These are phyloP conservation scores for Trifolium subterraneum DNA, from an alignment of 306 rosid species.

Conservation along the genomic window DNA sequence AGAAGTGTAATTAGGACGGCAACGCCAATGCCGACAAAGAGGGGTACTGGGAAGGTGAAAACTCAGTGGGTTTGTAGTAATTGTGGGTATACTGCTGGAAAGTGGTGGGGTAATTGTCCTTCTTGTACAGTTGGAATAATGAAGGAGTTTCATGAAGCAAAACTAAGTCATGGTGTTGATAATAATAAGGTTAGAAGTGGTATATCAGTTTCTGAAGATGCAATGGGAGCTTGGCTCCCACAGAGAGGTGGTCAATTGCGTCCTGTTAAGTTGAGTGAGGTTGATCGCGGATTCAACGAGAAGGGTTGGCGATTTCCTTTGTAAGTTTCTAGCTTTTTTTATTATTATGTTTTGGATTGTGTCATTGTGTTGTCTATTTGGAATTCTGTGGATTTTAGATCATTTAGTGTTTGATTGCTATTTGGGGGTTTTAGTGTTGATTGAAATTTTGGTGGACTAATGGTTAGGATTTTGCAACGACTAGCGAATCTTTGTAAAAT, in stretches of 20 bases:
- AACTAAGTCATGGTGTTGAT: conserved; percentile 12
- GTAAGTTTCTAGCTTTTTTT: conserved; percentile 53
- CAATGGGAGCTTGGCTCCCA: conserved; percentile 67
- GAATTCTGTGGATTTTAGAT: conserved; percentile 7
- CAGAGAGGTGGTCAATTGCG: conserved; percentile 45
- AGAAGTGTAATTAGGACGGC: conserved; percentile 2
- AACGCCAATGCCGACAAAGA: conserved; percentile 27
- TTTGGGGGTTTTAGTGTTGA: neutral
- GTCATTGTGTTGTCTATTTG: neutral
- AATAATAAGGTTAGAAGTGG: conserved; percentile 43
- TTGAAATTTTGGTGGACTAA: conserved; percentile 10
- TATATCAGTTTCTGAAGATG: conserved; percentile 55
- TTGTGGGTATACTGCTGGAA: conserved; percentile 68
- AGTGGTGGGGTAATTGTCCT: conserved; percentile 87
- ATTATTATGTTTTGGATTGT: neutral
- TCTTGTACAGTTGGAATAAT: conserved; percentile 57
- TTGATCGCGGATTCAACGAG: conserved; percentile 60
- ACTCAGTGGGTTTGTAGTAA: conserved; percentile 66
- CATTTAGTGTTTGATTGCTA: conserved; percentile 9
- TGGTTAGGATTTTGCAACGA: neutral
- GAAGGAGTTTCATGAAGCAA: conserved; percentile 54
- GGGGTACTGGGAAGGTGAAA: conserved; percentile 53
- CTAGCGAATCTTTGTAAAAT: neutral
- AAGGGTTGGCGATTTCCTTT: conserved; percentile 70
- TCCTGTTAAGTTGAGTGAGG: conserved; percentile 72